Conservation (phyloP, 2,329 filamentous ascomycete genomes). For the Talaromyces sp. region DNA sequence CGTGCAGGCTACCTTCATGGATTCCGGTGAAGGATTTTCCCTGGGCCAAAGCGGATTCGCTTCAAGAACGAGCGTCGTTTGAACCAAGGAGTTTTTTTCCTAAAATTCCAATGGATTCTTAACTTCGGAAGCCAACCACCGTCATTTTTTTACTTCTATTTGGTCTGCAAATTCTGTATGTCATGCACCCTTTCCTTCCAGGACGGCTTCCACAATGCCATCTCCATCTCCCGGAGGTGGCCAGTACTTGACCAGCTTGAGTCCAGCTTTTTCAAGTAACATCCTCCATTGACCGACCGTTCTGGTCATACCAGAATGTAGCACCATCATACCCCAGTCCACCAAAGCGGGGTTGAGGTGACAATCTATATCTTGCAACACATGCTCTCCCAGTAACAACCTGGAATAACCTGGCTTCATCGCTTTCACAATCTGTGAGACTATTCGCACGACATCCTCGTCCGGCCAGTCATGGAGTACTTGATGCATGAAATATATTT, state of each 20-base stretch:
- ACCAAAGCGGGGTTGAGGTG: conserved; percentile 5
- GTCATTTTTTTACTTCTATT: background rate
- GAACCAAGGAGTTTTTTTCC: background rate
- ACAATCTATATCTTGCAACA: conserved; percentile 9
- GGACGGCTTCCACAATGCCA: conserved; percentile 13
- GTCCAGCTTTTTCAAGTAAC: conserved; percentile 19
- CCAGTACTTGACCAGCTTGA: conserved; percentile 24
- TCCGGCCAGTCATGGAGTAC: conserved; percentile 14
- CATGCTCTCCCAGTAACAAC: conserved; percentile 10
- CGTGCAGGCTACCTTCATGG: background rate
- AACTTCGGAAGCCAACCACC: background rate
- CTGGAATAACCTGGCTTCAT: conserved; percentile 13
- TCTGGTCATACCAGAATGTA: conserved; percentile 13
- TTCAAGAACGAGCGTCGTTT: background rate
- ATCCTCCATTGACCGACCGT: conserved; percentile 9
- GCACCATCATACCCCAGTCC: conserved; percentile 12
- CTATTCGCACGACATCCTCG: conserved; percentile 6
- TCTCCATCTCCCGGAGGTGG: conserved; percentile 12
- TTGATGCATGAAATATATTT: conserved; percentile 14
- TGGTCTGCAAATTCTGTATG: conserved; percentile 10
- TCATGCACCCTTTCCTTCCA: background rate
- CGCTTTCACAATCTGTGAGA: conserved; percentile 1
- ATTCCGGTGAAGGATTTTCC: background rate
- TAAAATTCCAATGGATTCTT: background rate
- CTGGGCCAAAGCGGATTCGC: background rate